Evolutionary conservation across 805 yeast species (phyloP), one percentile per base, ranked within the genome.

Genomic region (Candida caryicola): DNA sequence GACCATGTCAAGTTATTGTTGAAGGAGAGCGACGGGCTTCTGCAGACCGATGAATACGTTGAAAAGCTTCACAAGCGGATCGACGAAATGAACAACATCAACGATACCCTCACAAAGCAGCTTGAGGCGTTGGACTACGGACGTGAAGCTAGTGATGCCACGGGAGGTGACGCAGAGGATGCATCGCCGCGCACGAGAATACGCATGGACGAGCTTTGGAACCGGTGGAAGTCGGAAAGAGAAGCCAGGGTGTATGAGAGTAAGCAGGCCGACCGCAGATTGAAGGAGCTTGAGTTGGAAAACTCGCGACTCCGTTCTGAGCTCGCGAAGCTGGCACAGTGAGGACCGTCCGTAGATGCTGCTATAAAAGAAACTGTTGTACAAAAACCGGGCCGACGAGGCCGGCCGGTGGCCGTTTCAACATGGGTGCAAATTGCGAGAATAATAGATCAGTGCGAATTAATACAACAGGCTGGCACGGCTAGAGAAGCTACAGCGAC

Each of bases 191-290:
- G 74, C 23, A 57, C 71, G 32, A 67, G 65, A 39, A 48, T 79
- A 32, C 65, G 88, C 38, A 62, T 82, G 12, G 81, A 77, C 17
- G 88, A 81, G 46, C 55, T 85, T 30, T 76, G 77, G 29, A 76
- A 68, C 44, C 69, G 82, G 50, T 81, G 86, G 82, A 79, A 80
- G 49, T 69, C 79, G 4, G 90, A 85, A 45, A 66, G 88, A 43
- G 93, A 84, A 55, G 75, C 84, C 14, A 60, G 89, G 21, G 74
- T 75, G 15, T 67, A 79, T 39, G 90, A 84, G 47, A 69, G 71
- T 37, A 69, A 69, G 26, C 81, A 81, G 26, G 77, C 84, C 2
- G 67, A 71, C 33, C 57, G 60, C 31, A 59, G 82, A 31, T 66
- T 82, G 4, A 52, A 56, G 14, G 79, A 76, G 38, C 52, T 83